Percentiles rank a stretch among this genome's conserved stretches.
phyloP scores from a whole-genome alignment of 1,139 yeast species.

The Yamadazyma friedrichii region DNA sequence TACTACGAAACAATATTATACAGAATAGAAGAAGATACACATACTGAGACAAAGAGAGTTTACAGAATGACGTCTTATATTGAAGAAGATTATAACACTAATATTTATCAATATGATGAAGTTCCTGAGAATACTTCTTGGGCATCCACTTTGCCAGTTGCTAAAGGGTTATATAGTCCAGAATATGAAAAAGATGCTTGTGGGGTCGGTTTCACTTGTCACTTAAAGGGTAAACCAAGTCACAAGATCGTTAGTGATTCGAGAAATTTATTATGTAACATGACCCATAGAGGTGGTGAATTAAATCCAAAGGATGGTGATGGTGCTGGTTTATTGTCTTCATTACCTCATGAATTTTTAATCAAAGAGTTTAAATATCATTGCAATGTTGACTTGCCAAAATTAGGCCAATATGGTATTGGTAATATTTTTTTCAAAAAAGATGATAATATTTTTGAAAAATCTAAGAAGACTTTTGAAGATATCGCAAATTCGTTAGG shows the following conservation, averaged over 20 bases:
- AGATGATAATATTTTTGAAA: slow-evolving; percentile 62
- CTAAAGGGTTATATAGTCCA: slow-evolving; percentile 91
- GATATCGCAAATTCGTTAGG: slow-evolving; percentile 74
- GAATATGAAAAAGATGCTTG: slow-evolving; percentile 95
- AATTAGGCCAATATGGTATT: slow-evolving; percentile 85
- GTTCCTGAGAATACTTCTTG: slow-evolving; percentile 80
- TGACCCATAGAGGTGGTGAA: slow-evolving; percentile 99
- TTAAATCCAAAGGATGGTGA: slow-evolving; percentile 97
- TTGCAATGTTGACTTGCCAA: slow-evolving; percentile 61
- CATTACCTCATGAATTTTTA: slow-evolving; percentile 88
- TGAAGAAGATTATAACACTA: slow-evolving; percentile 39
- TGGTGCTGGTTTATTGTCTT: slow-evolving; percentile 96
- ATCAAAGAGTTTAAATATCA: slow-evolving; percentile 75
- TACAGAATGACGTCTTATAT: slow-evolving; percentile 34
- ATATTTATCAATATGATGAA: slow-evolving; percentile 67
- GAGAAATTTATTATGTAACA: slow-evolving; percentile 81
- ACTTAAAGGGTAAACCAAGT: slow-evolving; percentile 81
- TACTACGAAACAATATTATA: not conserved
- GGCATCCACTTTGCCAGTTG: slow-evolving; percentile 86
- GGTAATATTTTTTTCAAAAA: slow-evolving; percentile 93
- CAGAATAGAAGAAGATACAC: not conserved
- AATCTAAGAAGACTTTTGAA: slow-evolving; percentile 76
- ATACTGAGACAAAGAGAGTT: not conserved
- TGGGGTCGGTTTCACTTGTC: slow-evolving; percentile 97
- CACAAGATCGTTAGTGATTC: slow-evolving; percentile 96